These are phyloP conservation scores for Fusarium lateritium DNA, from an alignment of 2,329 filamentous ascomycete species.

Conservation along the genomic window DNA sequence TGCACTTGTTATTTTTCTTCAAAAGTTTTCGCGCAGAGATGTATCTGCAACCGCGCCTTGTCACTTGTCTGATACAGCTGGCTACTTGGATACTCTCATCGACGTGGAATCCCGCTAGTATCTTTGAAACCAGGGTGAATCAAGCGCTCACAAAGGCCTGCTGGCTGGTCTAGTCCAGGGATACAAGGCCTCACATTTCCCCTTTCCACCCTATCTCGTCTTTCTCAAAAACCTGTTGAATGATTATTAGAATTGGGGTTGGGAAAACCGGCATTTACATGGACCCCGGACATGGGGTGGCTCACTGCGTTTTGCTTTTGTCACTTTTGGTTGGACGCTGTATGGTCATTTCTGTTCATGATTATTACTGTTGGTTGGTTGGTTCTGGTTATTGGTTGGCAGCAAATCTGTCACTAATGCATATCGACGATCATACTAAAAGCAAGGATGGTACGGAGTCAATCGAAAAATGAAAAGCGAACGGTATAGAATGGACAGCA, in stretches of 20 bases:
- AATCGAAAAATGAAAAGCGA: conserved; percentile 40
- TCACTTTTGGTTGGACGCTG: conserved; percentile 5
- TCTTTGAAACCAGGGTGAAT: not conserved
- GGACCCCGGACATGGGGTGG: conserved; percentile 28
- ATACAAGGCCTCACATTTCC: not conserved
- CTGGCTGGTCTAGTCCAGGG: conserved; percentile 18
- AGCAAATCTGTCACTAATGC: conserved; percentile 8
- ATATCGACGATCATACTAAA: conserved; percentile 28
- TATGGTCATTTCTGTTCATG: conserved; percentile 10
- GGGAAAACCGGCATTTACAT: conserved; percentile 44
- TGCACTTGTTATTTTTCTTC: not conserved
- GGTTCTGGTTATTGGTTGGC: conserved; percentile 9
- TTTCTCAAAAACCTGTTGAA: conserved; percentile 25
- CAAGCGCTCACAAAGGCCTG: conserved; percentile 4
- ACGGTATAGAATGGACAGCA: conserved; percentile 42
- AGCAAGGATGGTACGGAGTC: conserved; percentile 39
- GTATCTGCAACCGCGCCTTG: too few species aligned
- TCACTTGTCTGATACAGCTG: conserved; percentile 5
- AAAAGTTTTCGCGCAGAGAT: too few species aligned
- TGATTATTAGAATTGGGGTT: conserved; percentile 22
- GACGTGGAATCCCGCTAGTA: conserved; percentile 5
- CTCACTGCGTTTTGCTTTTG: conserved; percentile 8
- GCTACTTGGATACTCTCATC: conserved; percentile 8
- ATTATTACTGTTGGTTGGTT: conserved; percentile 18
- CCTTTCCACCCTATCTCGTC: conserved; percentile 2